These are phyloP conservation scores for Durio zibethinus DNA, from an alignment of 345 rosid genomes.

Conservation along the genomic window DNA sequence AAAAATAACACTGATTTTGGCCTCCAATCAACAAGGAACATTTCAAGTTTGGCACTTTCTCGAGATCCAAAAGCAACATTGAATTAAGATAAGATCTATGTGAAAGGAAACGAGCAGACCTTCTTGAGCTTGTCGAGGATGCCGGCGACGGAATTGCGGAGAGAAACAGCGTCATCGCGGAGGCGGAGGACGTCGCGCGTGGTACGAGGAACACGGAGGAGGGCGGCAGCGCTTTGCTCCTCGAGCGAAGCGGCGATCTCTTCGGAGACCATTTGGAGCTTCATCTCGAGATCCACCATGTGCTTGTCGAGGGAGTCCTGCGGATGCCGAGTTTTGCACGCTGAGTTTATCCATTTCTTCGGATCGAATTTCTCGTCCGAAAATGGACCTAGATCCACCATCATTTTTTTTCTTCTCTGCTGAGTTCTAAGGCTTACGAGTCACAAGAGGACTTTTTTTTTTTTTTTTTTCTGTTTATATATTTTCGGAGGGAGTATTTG, in stretches of 20 bases:
- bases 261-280: slow-evolving; percentile 96
- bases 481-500: background rate
- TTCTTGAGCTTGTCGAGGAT: slow-evolving; percentile 91
- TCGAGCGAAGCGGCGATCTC: slow-evolving; percentile 95
- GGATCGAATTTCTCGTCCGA: slow-evolving; percentile 94
- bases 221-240: slow-evolving; percentile 83
- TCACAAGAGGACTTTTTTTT: background rate
- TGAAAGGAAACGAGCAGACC: slow-evolving; percentile 29
- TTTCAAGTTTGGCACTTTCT: background rate
- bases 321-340: slow-evolving; percentile 75
- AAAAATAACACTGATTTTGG: background rate
- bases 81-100: slow-evolving; percentile 10
- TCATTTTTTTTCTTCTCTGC: slow-evolving; percentile 31
- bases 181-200: slow-evolving; percentile 90
- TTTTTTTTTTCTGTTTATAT: too few species aligned
- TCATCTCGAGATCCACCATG: slow-evolving; percentile 96
- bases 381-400: slow-evolving; percentile 95
- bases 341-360: slow-evolving; percentile 89
- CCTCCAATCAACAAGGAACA: background rate
- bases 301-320: slow-evolving; percentile 86
- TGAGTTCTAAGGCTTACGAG: background rate
- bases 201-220: slow-evolving; percentile 95
- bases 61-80: slow-evolving; percentile 15
- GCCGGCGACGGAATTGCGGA: slow-evolving; percentile 71
- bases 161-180: slow-evolving; percentile 85